These are phyloP conservation scores for Dothiorella sarmentorum DNA, from an alignment of 2,329 filamentous ascomycete genomes.

Conservation along the genomic window DNA sequence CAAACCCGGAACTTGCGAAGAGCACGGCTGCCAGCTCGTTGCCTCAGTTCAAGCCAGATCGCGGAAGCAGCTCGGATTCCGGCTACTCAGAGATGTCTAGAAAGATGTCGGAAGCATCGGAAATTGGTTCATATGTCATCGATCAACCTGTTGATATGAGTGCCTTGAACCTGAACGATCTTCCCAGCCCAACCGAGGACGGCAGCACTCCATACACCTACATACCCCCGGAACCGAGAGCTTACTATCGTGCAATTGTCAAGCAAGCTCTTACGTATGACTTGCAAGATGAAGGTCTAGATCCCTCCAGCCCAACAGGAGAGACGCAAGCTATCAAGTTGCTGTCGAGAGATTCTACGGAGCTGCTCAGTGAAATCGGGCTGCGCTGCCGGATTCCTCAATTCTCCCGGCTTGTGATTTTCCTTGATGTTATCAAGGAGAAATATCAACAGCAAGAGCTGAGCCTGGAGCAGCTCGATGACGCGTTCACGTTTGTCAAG, in stretches of 20 bases:
- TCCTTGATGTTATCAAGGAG: constrained; percentile 79
- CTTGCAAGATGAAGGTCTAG: constrained; percentile 52
- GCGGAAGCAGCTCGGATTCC: constrained; percentile 37
- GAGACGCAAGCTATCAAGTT: constrained; percentile 51
- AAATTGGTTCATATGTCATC: constrained; percentile 50
- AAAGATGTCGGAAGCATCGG: constrained; percentile 44
- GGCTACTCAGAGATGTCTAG: constrained; percentile 46
- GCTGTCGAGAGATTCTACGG: constrained; percentile 71
- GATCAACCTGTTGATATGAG: constrained; percentile 69
- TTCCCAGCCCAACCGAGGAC: constrained; percentile 34
- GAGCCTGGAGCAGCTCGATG: constrained; percentile 74
- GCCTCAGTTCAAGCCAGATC: constrained; percentile 52
- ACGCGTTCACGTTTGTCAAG: constrained; percentile 79
- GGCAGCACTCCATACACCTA: constrained; percentile 74
- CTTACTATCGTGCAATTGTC: constrained; percentile 78
- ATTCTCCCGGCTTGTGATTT: constrained; percentile 72
- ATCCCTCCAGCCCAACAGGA: constrained; percentile 47
- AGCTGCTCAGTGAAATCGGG: constrained; percentile 80
- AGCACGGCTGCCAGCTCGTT: constrained; percentile 62
- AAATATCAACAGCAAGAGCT: constrained; percentile 85
- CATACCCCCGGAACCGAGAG: constrained; percentile 78
- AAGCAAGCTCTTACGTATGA: constrained; percentile 69
- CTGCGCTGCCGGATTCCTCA: constrained; percentile 86
- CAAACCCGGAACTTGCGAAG: constrained; percentile 80
- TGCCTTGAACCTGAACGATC: constrained; percentile 58